Conservation (phyloP, 768 basidiomycete species). For the Trametes cinnabarina region DNA sequence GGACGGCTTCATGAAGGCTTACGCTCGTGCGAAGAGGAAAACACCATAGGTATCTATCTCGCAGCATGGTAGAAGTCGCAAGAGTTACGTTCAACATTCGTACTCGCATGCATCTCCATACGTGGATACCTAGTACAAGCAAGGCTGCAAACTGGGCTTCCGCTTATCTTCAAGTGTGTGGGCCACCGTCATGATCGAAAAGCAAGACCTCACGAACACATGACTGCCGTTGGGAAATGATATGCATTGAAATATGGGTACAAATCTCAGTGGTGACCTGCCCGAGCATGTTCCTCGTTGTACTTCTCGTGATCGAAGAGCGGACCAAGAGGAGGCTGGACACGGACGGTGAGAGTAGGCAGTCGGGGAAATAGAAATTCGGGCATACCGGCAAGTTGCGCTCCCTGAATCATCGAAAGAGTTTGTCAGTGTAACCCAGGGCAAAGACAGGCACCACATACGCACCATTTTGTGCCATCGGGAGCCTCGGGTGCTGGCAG, state of each 20-base stretch:
- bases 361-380: neutral
- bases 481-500: constrained; percentile 72
- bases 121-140: too few relatives aligned
- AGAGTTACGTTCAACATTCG: too few relatives aligned
- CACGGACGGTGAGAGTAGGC: constrained; percentile 6
- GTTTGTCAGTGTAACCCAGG: neutral
- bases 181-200: too few relatives aligned
- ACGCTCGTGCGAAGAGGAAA: too few relatives aligned
- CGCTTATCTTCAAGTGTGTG: too few relatives aligned
- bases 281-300: constrained; percentile 21
- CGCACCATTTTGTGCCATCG: constrained; percentile 95
- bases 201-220: too few relatives aligned
- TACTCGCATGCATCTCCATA: too few relatives aligned
- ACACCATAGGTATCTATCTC: too few relatives aligned
- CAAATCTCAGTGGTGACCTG: constrained; percentile 1
- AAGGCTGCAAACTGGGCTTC: too few relatives aligned
- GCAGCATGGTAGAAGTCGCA: too few relatives aligned
- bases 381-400: constrained; percentile 72
- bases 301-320: constrained; percentile 58
- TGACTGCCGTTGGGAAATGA: too few relatives aligned
- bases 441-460: constrained; percentile 17
- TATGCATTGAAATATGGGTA: neutral
- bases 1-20: too few relatives aligned
- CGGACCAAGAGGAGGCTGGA: constrained; percentile 60
- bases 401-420: constrained; percentile 51